Conservation (phyloP, 139 green algal species). For the Volvox africanus region DNA sequence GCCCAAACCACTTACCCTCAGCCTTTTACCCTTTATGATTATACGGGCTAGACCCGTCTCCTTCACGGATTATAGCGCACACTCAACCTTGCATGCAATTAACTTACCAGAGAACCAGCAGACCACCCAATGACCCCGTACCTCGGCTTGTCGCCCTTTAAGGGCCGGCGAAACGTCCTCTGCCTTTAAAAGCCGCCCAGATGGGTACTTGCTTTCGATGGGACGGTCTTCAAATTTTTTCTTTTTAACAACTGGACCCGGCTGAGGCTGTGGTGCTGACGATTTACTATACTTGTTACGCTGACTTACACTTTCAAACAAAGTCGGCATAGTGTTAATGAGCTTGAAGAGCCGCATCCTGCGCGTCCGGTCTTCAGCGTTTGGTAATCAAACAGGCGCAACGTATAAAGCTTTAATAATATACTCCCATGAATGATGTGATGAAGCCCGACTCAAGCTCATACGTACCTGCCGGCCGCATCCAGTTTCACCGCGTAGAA, state of each 20-base stretch:
- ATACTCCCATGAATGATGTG: background rate
- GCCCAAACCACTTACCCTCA: no score
- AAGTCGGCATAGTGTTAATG: conserved; percentile 70
- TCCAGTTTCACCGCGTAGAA: conserved; percentile 97
- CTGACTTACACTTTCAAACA: conserved; percentile 75
- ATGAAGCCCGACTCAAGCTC: background rate
- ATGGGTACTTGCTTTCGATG: conserved; percentile 32
- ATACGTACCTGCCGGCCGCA: conserved; percentile 71
- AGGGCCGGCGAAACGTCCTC: conserved; percentile 73
- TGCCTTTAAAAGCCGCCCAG: conserved; percentile 32
- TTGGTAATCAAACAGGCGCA: background rate
- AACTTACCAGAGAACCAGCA: no score
- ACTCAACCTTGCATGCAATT: no score
- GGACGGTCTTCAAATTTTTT: conserved; percentile 52
- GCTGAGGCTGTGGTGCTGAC: background rate
- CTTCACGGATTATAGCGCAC: no score
- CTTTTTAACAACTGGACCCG: conserved; percentile 36
- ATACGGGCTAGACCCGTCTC: no score
- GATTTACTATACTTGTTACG: conserved; percentile 40
- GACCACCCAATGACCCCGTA: conserved; percentile 24
- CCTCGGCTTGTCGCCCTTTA: conserved; percentile 81
- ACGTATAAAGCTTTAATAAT: background rate
- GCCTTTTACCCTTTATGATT: no score
- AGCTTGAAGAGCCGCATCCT: conserved; percentile 71
- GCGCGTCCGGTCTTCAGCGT: background rate